Conservation (phyloP, 805 yeast species). For the Nakazawaea populi region DNA sequence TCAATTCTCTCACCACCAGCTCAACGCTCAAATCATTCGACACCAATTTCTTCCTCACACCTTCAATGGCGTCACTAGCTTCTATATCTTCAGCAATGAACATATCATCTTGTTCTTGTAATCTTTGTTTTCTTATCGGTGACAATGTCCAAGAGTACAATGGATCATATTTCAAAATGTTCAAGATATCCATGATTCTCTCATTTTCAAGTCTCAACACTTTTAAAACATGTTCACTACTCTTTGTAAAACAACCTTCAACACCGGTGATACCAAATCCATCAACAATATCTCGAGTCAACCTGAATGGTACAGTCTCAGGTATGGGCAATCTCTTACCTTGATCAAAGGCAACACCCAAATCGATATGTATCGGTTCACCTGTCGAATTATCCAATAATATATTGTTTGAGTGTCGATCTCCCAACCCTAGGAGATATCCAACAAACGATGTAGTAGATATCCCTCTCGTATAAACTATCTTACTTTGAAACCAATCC, state of each 20-base stretch:
- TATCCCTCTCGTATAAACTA: constrained; percentile 65
- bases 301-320: constrained; percentile 88
- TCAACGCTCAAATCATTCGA: constrained; percentile 72
- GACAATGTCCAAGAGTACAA: constrained; percentile 87
- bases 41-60: constrained; percentile 63
- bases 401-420: constrained; percentile 88
- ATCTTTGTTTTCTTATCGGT: constrained; percentile 52
- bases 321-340: constrained; percentile 83
- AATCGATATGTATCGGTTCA: constrained; percentile 91
- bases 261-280: constrained; percentile 89
- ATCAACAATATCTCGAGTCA: constrained; percentile 86
- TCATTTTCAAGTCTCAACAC: constrained; percentile 62
- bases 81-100: constrained; percentile 25
- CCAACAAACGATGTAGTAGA: constrained; percentile 89
- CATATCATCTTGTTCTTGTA: constrained; percentile 30
- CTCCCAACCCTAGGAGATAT: constrained; percentile 86
- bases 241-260: constrained; percentile 66
- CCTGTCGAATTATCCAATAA: constrained; percentile 77
- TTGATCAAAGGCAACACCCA: constrained; percentile 96
- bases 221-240: constrained; percentile 67
- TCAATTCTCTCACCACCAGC: constrained; percentile 76
- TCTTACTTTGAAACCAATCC: constrained; percentile 65
- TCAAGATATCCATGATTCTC: constrained; percentile 73
- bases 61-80: constrained; percentile 69
- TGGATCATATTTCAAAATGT: constrained; percentile 89